Evolutionary conservation across 768 basidiomycete genomes (phyloP).

Genomic region (Lyophyllum atratum): DNA sequence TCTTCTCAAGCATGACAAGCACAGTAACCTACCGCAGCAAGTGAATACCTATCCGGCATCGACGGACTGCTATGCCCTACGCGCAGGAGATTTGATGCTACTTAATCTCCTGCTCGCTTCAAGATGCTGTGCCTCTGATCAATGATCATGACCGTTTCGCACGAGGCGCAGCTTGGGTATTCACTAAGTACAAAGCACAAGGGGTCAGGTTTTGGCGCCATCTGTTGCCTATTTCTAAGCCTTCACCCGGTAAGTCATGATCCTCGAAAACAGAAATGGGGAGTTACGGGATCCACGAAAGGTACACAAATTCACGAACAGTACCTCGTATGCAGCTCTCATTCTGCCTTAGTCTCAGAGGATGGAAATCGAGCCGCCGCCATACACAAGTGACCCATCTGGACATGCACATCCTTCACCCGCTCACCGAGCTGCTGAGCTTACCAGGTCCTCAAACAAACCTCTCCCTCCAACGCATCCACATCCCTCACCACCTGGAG

Average conservation of each 20-base stretch:
- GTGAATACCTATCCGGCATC: neutral
- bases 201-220: neutral
- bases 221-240: neutral
- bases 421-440: neutral
- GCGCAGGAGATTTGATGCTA: neutral
- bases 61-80: too few species aligned
- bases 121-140: neutral
- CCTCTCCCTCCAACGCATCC: neutral
- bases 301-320: neutral
- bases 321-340: too few species aligned
- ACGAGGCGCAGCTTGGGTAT: conserved; percentile 10
- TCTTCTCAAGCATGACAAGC: neutral
- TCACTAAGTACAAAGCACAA: neutral
- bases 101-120: neutral
- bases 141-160: neutral
- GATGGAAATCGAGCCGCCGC: conserved; percentile 9
- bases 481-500: neutral
- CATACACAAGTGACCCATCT: conserved; percentile 1
- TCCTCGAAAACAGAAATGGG: conserved; percentile 4
- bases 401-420: neutral
- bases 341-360: neutral
- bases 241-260: conserved; percentile 3
- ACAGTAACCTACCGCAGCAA: neutral
- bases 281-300: conserved; percentile 2
- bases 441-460: neutral